Base-by-base conservation (phyloP, 345 rosid genomes). In the Moringa oleifera region DNA sequence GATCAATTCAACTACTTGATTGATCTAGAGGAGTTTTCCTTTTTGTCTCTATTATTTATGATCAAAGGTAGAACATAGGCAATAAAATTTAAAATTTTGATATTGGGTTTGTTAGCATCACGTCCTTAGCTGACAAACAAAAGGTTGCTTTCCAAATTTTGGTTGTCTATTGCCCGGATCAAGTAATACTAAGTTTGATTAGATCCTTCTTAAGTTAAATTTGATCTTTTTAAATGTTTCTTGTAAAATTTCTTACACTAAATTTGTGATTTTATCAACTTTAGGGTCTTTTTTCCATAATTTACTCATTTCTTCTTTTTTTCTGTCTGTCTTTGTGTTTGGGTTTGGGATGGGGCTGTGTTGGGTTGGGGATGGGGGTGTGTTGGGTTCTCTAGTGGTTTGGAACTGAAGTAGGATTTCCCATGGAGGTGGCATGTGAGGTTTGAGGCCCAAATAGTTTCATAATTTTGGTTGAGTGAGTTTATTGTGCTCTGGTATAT, bases 71-170 rank as follows among this genome's bases (percentile, higher is more conserved):
- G 17, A 41, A 41, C 53, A 7, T 61, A 51, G 28, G 41, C 57
- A 45, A 33, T 23, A 20, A 54, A 66, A 63, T 63, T 73, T 58
- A 51, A 58, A 46, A 46, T 51, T 67, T 23, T 53, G 31, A 49
- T 53, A 56, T 23, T 58, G 20, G 13, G 49, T 47, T 59, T 49
- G 6, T 37, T 45, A 47, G 51, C 31, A 47, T 37, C 51, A 58
- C 19, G 52, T 68, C 36, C 28, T 63, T 0, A 19, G 23, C 51
- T 12, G 24, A 23, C 11, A 21, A 21, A 21, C 58, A n/a, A 8
- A 51, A 16, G 36, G 21, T 53, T 60, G 33, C 11, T 60, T 28
- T 61, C 17, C 6, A 19, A 53, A 51, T 50, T 11, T 23, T 28
- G 31, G 20, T 7, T 57, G 17, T 25, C 52, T 37, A 46, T 25